These are phyloP conservation scores for Xylaria sp. DNA, from an alignment of 2,329 filamentous ascomycete genomes.

Conservation along the genomic window DNA sequence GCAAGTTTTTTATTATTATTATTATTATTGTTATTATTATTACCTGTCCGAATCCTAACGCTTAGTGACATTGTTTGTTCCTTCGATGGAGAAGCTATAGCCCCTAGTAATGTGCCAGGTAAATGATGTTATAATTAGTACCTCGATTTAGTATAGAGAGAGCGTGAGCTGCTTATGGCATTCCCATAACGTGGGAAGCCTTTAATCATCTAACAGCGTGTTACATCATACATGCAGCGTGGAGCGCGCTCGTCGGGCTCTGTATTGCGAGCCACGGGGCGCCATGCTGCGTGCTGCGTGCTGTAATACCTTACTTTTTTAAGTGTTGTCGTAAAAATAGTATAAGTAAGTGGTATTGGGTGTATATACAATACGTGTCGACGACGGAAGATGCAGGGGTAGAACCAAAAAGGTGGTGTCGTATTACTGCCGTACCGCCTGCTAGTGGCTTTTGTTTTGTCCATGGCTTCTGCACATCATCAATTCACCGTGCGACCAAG, in stretches of 20 bases:
- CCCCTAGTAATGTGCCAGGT: neutral
- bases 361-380: conserved; percentile 6
- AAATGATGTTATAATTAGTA: conserved; percentile 18
- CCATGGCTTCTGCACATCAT: conserved; percentile 28
- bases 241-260: neutral
- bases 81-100: conserved; percentile 7
- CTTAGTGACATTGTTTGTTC: conserved; percentile 10
- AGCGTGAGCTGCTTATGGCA: conserved; percentile 1
- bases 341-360: too few species aligned
- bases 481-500: conserved; percentile 17
- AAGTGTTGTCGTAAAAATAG: too few species aligned
- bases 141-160: neutral
- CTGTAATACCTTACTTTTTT: too few species aligned
- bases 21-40: neutral
- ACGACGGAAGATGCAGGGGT: conserved; percentile 14
- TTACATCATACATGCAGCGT: neutral
- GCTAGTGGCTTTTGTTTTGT: conserved; percentile 5
- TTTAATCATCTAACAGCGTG: conserved; percentile 3
- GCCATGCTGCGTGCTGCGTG: too few species aligned
- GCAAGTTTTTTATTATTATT: too few species aligned
- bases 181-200: neutral
- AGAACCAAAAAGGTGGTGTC: neutral
- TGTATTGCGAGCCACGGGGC: too few species aligned
- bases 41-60: neutral
- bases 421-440: conserved; percentile 10